Evolutionary conservation across 352 stramenopile genomes (phyloP), one percentile per base, ranked within the genome.

Genomic region (Globisporangium uncinulatum): DNA sequence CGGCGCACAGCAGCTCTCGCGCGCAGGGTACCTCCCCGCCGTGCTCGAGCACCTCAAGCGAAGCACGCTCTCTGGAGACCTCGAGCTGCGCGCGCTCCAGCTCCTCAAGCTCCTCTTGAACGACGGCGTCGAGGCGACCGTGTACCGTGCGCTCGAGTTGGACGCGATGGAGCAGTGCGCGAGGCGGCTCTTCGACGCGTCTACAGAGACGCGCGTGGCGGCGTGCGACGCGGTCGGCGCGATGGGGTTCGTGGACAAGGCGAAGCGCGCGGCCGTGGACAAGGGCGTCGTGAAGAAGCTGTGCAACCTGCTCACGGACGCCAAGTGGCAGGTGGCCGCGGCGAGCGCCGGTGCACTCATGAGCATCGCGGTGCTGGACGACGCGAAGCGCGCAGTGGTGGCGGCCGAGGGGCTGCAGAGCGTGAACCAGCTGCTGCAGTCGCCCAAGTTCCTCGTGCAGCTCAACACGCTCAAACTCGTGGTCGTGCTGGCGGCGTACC

Each of bases 381-480:
- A 89, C 29, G 70, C 78, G 20, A 92, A 92, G 74, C 74, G 75
- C 32, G 63, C 71, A 57, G 73, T 92, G 51, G 70, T 90, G 37
- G 62, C 65, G 14, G 61, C 60, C 31, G 74, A 86, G 14, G 76
- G 64, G 5, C 66, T 88, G 7, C 57, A 67, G 29, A 64, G 39
- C n/a, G 56, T 86, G 41, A 86, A 86, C 45, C 73, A 85, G 49
- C 59, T 92, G 39, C 65, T 92, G 61, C 69, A 89, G 65, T 71
- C 78, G 51, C 64, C 71, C 55, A 80, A 77, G 50, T 51, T 69
- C 39, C 65, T 76, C 36, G 59, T 90, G 46, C 78, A 89, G 60
- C 64, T 92, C 51, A 87, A 88, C 61, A 65, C 71, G 15, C 61
- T 79, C 43, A 90, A 92, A 59, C 57, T 92, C 31, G 63, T 90